Percentiles rank a stretch among this genome's conserved stretches.
phyloP scores from a whole-genome alignment of 179 eudicot genomes.

The Silene noctiflora region DNA sequence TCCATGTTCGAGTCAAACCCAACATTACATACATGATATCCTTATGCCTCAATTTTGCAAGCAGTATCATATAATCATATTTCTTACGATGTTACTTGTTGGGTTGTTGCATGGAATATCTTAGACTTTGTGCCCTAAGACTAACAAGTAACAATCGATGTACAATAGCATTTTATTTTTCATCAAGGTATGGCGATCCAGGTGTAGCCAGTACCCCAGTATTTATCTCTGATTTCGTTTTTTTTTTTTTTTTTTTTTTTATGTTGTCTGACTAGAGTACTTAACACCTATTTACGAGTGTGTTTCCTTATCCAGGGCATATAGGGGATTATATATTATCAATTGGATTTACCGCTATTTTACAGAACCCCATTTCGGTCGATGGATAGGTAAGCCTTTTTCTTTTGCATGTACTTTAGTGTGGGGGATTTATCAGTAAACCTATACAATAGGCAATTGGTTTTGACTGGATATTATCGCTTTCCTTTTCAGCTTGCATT shows the following conservation, averaged over 20 bases:
- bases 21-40: too few relatives aligned
- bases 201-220: not conserved
- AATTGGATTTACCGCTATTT: conserved; percentile 91
- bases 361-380: conserved; percentile 52
- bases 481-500: conserved; percentile 50
- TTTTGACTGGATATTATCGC: conserved; percentile 10
- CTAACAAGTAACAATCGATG: too few relatives aligned
- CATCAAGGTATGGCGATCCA: not conserved
- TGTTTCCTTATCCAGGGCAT: conserved; percentile 52
- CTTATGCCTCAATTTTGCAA: not conserved
- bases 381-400: conserved; percentile 67
- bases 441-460: not conserved
- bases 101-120: not conserved
- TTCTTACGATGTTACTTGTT: not conserved
- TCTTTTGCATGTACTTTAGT: not conserved
- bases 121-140: not conserved
- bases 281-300: conserved; percentile 7
- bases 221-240: not conserved
- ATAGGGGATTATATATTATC: conserved; percentile 75
- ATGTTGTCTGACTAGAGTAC: not conserved
- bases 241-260: not conserved
- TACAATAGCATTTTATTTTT: not conserved
- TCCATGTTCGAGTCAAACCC: not conserved
- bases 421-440: not conserved
- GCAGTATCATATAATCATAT: not conserved